phyloP scores from a whole-genome alignment of 2,329 filamentous ascomycete genomes.

The Fusarium sp. region DNA sequence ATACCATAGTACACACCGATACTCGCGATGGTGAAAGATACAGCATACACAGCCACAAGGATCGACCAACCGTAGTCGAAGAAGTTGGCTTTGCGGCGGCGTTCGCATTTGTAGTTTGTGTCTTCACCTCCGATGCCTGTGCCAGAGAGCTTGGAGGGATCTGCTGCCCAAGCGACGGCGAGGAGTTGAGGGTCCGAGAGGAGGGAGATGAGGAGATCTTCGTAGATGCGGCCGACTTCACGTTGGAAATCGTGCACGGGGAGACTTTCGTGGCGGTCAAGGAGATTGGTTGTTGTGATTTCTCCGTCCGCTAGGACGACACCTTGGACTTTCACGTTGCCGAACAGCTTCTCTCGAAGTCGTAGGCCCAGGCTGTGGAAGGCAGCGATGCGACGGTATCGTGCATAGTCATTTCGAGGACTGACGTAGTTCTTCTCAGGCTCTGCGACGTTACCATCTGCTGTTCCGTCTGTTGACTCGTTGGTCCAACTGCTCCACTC shows the following conservation, averaged over 20 bases:
- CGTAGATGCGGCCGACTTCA: conserved; percentile 13
- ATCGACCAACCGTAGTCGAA: conserved; percentile 26
- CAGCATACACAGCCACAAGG: conserved; percentile 20
- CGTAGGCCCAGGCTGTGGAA: conserved; percentile 28
- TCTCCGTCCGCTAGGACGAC: not conserved
- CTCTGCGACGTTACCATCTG: conserved; percentile 16
- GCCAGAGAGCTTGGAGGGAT: conserved; percentile 24
- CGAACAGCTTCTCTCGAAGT: conserved; percentile 17
- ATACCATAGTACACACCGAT: conserved; percentile 33
- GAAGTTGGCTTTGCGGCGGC: conserved; percentile 21
- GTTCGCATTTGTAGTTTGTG: conserved; percentile 21
- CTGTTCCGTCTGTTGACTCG: conserved; percentile 21
- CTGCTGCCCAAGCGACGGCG: conserved; percentile 34
- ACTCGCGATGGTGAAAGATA: conserved; percentile 19
- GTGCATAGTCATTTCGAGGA: not conserved
- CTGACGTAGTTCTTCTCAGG: conserved; percentile 33
- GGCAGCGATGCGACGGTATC: conserved; percentile 30
- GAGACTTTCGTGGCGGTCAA: conserved; percentile 26
- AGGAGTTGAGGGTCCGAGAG: conserved; percentile 37
- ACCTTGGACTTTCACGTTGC: conserved; percentile 1
- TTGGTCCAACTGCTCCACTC: conserved; percentile 2
- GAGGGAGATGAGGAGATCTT: conserved; percentile 34
- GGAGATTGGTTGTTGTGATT: conserved; percentile 22
- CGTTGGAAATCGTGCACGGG: conserved; percentile 9
- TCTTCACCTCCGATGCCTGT: not conserved